Evolutionary conservation across 2,329 filamentous ascomycete species (phyloP), one percentile per base, ranked within the genome.

Genomic region (Sporothrix phasma): DNA sequence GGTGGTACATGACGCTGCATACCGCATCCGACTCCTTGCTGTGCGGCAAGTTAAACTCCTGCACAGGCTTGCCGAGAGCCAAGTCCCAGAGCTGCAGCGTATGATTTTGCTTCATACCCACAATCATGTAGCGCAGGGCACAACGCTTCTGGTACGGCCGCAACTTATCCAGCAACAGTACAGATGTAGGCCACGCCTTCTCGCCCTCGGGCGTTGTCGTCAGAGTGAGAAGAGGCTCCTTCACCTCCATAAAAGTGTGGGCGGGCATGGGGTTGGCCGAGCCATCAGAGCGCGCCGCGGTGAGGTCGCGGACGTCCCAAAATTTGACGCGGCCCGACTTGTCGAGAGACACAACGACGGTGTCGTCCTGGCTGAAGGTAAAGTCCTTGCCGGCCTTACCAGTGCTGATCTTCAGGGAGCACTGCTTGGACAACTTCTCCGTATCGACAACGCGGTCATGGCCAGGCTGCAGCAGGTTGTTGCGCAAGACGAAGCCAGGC

Each of bases 321-420:
- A 99, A 97, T 76, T 96, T 94, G 77, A 97, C 88, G 67, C 91
- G 88, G 56, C 94, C 95, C 66, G 92, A 93, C 79, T 99, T 99
- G 75, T 99, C 95, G 61, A 99, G 84, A 58, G 93, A 97, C 54
- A 95, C 92, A 69, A 99, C 91, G 46, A 93, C 87, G 1, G 88
- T 90, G 74, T 99, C 94, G 74, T 99, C 94, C 74, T 96, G 92
- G 75, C 93, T 97, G 77, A 99, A 99, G 54, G 88, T 89, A 74
- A 99, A 99, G 74, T 99, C 94, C 76, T 99, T 99, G 68, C 92
- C 94, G 69, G 94, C 93, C 79, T 99, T 99, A 70, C 93, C 94
- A 67, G 92, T 97, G 70, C 93, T 91, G 76, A 99, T 96, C 76
- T 92, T 95, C 68, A 97, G 80, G 58, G 89, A 89, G 72, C 90